These are phyloP conservation scores for Colletotrichum nymphaeae DNA, from an alignment of 2,329 filamentous ascomycete species.

Conservation along the genomic window DNA sequence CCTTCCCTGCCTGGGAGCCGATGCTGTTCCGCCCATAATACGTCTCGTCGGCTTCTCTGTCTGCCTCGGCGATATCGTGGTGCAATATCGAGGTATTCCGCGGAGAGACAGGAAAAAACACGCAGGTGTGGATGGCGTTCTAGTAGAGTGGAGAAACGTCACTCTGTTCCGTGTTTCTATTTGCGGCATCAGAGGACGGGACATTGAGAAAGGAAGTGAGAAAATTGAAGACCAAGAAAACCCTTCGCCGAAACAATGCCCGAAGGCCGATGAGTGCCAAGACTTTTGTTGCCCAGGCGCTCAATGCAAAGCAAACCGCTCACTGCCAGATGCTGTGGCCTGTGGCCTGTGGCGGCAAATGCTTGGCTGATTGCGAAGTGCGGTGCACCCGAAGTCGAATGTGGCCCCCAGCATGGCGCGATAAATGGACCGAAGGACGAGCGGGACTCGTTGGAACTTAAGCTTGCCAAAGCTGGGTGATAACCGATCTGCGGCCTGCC, in stretches of 20 bases:
- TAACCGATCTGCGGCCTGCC: neutral
- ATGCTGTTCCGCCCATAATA: neutral
- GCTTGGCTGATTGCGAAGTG: conserved; percentile 17
- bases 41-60: neutral
- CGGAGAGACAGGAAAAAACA: neutral
- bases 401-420: conserved; percentile 25
- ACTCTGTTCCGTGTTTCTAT: neutral
- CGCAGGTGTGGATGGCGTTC: neutral
- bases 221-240: neutral
- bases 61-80: neutral
- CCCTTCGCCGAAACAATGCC: conserved; percentile 18
- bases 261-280: conserved; percentile 21
- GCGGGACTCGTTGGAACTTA: conserved; percentile 13
- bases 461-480: neutral
- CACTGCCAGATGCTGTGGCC: no score
- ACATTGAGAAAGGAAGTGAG: neutral
- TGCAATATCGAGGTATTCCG: neutral
- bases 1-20: neutral
- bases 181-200: neutral
- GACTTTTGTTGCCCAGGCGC: conserved; percentile 6
- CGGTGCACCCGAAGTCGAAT: conserved; percentile 1
- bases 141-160: conserved; percentile 25
- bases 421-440: conserved; percentile 28
- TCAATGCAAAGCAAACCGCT: neutral
- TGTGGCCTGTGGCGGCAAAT: neutral